Base-by-base conservation (phyloP, 345 rosid genomes). In the Gossypium turneri region DNA sequence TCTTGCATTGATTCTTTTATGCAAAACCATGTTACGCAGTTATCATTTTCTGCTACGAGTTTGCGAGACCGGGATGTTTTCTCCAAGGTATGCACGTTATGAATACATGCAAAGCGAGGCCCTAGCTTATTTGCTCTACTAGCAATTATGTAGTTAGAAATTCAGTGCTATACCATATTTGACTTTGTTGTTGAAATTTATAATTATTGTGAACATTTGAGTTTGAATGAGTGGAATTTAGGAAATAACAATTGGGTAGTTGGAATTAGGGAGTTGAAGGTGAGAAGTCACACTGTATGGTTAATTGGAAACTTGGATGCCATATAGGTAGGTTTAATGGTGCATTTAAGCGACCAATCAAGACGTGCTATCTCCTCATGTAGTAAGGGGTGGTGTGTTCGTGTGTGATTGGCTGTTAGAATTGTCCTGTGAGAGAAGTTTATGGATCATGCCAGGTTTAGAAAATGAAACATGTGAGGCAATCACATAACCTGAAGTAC, bases 1-100 rank as follows among this genome's bases (percentile, higher is more conserved):
- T 70, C 56, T 65, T 47, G 34, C 55, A 12, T 70, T 66, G 10
- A 68, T 53, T 75, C 65, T 63, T 68, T 53, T 47, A 20, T 66
- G 58, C 24, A 79, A 64, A 27, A 52, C 71, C 55, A 20, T 65
- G 15, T n/a, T 71, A 9, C 75, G 88, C 91, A 94, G 98, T 73
- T 94, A 77, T 92, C 97, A 0, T 94, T 90, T 70, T 94, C 93
- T 65, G 97, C 98, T 60, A 81, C 90, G 25, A 84, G 80, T 77
- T 79, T 94, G 80, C 88, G 90, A 17, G 94, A 92, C 82, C 76
- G 89, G 4, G 97, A 94, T 79, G 79, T 86, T 25, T 81, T 85
- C 71, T 90, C 98, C 57, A 90, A 90, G 98, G 98, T 94, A 78
- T 60, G 86, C 70, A 29, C 50, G 19, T 19, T 8, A n/a, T 41